Percentiles rank a stretch among this genome's conserved stretches.
These are phyloP conservation scores for Posidonia oceanica DNA, from an alignment of 116 monocot genomes.

Conservation along the genomic window DNA sequence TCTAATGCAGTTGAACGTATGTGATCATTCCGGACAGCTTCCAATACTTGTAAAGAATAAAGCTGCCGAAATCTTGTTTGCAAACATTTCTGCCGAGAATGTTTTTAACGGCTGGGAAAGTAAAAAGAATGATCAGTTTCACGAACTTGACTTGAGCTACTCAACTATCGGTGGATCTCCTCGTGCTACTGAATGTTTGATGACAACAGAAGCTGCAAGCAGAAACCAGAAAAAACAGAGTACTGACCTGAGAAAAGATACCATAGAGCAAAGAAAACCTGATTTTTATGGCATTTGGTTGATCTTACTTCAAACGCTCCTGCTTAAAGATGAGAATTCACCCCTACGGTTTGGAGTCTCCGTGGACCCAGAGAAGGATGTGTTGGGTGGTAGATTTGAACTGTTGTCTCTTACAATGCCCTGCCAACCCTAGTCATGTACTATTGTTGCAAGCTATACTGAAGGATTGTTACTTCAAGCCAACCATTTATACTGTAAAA, in stretches of 20 bases:
- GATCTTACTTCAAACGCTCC: constrained; percentile 29
- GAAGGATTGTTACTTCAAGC: no score
- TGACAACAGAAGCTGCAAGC: neutral
- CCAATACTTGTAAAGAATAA: constrained; percentile 51
- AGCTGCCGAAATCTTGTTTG: constrained; percentile 55
- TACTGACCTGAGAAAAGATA: neutral
- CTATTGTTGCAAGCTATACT: no score
- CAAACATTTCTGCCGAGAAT: constrained; percentile 38
- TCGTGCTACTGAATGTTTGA: neutral
- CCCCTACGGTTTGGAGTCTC: constrained; percentile 35
- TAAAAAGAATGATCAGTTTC: constrained; percentile 6
- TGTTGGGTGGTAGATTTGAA: constrained; percentile 43
- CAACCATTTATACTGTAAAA: no score
- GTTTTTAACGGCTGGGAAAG: constrained; percentile 26
- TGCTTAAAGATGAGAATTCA: constrained; percentile 27
- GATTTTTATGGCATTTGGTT: constrained; percentile 44
- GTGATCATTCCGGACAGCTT: constrained; percentile 34
- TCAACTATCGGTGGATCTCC: neutral
- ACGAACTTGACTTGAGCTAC: neutral
- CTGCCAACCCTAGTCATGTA: no score
- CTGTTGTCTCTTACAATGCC: constrained; percentile 36
- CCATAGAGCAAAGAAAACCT: constrained; percentile 1
- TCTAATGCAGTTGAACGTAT: constrained; percentile 30
- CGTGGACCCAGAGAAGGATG: constrained; percentile 28
- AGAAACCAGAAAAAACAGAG: constrained; percentile 1